A percentile compares a stretch with the other conserved stretches of the same genome.
These are phyloP conservation scores for Suhomyces coccinellae DNA, from an alignment of 1,139 yeast species.

Conservation along the genomic window DNA sequence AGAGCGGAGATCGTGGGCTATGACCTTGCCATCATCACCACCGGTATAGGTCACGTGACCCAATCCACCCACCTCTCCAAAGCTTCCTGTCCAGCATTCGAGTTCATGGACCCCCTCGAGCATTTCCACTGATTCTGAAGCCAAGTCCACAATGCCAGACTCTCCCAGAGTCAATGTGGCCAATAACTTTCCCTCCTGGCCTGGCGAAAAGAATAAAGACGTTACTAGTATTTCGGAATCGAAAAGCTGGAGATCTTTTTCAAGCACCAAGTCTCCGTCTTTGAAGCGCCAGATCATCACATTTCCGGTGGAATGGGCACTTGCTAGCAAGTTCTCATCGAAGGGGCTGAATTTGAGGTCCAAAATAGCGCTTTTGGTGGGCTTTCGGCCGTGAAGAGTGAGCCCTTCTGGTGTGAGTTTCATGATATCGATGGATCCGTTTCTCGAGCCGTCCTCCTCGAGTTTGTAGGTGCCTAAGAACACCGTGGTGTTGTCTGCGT, in stretches of 20 bases:
- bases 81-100: slow-evolving; percentile 90
- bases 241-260: slow-evolving; percentile 37
- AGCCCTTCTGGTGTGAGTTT: slow-evolving; percentile 22
- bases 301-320: slow-evolving; percentile 83
- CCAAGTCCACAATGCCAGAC: slow-evolving; percentile 35
- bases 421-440: slow-evolving; percentile 75
- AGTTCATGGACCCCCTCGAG: slow-evolving; percentile 51
- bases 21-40: slow-evolving; percentile 81
- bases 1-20: slow-evolving; percentile 72
- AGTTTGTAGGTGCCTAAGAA: slow-evolving; percentile 80
- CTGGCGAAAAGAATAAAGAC: slow-evolving; percentile 62
- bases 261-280: slow-evolving; percentile 13
- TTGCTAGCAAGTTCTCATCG: slow-evolving; percentile 47
- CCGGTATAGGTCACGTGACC: slow-evolving; percentile 74
- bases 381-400: slow-evolving; percentile 23
- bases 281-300: slow-evolving; percentile 59
- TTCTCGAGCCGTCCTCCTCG: slow-evolving; percentile 56
- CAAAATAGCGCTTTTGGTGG: slow-evolving; percentile 64
- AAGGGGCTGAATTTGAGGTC: slow-evolving; percentile 70
- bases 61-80: slow-evolving; percentile 58
- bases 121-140: slow-evolving; percentile 13
- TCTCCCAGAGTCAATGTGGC: slow-evolving; percentile 65
- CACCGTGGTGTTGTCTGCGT: slow-evolving; percentile 53
- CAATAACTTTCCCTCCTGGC: slow-evolving; percentile 30
- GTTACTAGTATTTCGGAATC: slow-evolving; percentile 58